Conservation (phyloP, 1,284 basidiomycete genomes). For the Xerocomus nothofagi region DNA sequence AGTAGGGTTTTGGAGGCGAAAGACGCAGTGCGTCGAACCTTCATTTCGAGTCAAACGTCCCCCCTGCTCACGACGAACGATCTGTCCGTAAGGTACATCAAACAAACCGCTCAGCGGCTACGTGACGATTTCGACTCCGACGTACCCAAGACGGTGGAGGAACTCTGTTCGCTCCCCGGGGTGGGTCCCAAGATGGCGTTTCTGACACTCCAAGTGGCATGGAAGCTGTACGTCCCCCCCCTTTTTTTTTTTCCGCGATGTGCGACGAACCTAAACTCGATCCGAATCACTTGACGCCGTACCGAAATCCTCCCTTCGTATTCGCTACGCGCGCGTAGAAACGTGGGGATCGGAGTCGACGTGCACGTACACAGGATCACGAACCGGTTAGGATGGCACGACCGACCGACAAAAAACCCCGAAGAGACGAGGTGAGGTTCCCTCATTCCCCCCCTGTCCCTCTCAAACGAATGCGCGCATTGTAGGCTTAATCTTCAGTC, state of each 20-base stretch:
- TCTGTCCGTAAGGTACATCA: slow-evolving; percentile 58
- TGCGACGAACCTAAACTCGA: no score
- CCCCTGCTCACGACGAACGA: neutral
- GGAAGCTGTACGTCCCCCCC: slow-evolving; percentile 76
- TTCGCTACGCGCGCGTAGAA: no score
- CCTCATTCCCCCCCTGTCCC: neutral
- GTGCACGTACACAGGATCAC: slow-evolving; percentile 96
- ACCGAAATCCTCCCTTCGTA: no score
- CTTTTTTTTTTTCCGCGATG: neutral
- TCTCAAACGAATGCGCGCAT: neutral
- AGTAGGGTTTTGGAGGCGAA: slow-evolving; percentile 92
- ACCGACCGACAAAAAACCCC: slow-evolving; percentile 77
- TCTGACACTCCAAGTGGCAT: slow-evolving; percentile 78
- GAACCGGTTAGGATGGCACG: slow-evolving; percentile 91
- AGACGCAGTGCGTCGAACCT: slow-evolving; percentile 65
- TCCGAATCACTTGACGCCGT: no score
- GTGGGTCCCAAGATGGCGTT: slow-evolving; percentile 96
- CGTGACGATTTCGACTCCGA: slow-evolving; percentile 74
- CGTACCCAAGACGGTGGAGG: slow-evolving; percentile 84
- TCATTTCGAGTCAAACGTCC: neutral
- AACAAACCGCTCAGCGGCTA: slow-evolving; percentile 67
- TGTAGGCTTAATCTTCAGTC: slow-evolving; percentile 82
- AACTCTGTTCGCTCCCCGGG: slow-evolving; percentile 80
- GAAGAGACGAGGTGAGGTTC: slow-evolving; percentile 78
- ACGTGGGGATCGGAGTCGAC: slow-evolving; percentile 95